phyloP scores from a whole-genome alignment of 2,329 filamentous ascomycete genomes.

The Colletotrichum siamense region DNA sequence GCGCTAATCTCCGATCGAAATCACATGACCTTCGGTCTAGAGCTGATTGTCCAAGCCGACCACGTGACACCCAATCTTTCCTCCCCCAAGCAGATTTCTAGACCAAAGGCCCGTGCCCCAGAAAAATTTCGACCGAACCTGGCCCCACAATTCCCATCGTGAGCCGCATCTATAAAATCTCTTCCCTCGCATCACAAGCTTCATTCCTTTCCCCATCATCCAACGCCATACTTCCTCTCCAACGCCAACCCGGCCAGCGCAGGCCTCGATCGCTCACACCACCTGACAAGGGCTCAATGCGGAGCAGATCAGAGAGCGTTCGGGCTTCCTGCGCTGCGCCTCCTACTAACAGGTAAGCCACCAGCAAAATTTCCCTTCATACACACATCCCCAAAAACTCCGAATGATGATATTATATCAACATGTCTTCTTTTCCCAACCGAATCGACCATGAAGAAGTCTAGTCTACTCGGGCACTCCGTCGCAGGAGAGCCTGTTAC shows the following conservation, averaged over 20 bases:
- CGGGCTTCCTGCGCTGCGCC: not conserved
- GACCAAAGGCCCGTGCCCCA: not conserved
- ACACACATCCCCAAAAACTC: slow-evolving; percentile 24
- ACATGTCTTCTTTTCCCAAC: slow-evolving; percentile 86
- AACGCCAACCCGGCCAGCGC: not conserved
- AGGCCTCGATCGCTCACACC: not conserved
- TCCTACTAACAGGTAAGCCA: not conserved
- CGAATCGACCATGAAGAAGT: slow-evolving; percentile 88
- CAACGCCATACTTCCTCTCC: not conserved
- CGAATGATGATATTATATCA: slow-evolving; percentile 74
- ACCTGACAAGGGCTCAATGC: not conserved
- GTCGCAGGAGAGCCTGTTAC: slow-evolving; percentile 73
- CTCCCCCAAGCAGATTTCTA: not conserved
- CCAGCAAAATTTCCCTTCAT: not conserved
- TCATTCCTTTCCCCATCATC: not conserved
- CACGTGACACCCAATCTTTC: not conserved
- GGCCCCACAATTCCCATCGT: slow-evolving; percentile 10
- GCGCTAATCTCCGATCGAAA: not conserved
- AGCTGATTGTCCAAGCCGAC: not conserved
- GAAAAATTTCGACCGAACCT: slow-evolving; percentile 14
- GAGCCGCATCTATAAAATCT: slow-evolving; percentile 19
- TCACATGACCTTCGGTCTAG: not conserved
- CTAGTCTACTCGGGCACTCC: slow-evolving; percentile 69
- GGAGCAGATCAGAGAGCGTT: not conserved
- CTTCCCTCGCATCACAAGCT: not conserved